A percentile compares a stretch with the other conserved stretches of the same genome.
Evolutionary conservation across 371 early-diverging fungal genomes (phyloP).

Genomic region (Smittium mucronatum): DNA sequence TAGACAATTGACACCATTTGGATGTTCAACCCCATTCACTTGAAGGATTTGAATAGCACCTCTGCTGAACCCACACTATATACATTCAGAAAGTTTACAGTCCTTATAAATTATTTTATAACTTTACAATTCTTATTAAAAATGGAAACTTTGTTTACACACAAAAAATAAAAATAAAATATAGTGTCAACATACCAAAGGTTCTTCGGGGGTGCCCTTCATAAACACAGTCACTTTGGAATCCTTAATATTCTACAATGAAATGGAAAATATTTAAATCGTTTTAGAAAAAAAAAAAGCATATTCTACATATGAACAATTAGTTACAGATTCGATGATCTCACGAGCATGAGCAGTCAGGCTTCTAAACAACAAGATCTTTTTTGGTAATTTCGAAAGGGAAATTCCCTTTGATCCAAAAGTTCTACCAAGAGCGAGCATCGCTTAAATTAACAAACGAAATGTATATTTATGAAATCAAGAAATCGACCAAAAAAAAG

Average conservation of each 20-base stretch:
- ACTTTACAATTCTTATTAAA: no score
- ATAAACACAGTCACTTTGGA: constrained; percentile 82
- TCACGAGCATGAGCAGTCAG: neutral
- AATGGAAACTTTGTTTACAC: no score
- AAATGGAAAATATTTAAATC: neutral
- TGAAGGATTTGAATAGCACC: constrained; percentile 57
- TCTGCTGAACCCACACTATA: constrained; percentile 56
- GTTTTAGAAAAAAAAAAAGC: neutral
- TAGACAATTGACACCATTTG: constrained; percentile 72
- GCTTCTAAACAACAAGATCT: no score
- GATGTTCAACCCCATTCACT: constrained; percentile 67
- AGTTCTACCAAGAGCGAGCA: no score
- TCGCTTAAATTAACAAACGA: no score
- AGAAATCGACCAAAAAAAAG: no score
- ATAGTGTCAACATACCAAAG: constrained; percentile 31
- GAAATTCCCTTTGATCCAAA: no score
- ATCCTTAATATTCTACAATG: constrained; percentile 32
- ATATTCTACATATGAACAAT: neutral
- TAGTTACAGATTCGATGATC: neutral
- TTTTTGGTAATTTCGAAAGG: no score
- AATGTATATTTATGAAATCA: no score
- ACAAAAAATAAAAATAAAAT: no score
- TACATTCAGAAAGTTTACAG: no score
- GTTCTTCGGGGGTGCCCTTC: constrained; percentile 78
- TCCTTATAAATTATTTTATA: no score